Evolutionary conservation across 2,329 filamentous ascomycete genomes (phyloP).

Genomic region (Fusarium algeriense): DNA sequence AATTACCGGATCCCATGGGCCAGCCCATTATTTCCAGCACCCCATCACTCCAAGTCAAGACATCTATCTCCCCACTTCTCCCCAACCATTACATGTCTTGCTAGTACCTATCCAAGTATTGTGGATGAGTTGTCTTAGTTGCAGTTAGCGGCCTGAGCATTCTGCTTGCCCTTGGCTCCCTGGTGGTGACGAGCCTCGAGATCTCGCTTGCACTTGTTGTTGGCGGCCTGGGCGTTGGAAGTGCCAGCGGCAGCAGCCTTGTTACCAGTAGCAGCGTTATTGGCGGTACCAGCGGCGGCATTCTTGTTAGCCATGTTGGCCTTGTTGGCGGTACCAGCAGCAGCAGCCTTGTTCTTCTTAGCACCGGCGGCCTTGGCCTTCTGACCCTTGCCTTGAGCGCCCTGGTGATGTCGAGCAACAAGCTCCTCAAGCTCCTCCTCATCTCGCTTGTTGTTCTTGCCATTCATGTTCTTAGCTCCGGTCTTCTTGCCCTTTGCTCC

Average conservation of each 20-base stretch:
- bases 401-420: too few species aligned
- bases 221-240: neutral
- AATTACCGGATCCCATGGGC: slow-evolving; percentile 9
- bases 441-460: too few species aligned
- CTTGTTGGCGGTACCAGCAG: neutral
- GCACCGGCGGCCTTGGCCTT: too few species aligned
- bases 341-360: neutral
- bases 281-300: neutral
- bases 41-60: neutral
- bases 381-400: too few species aligned
- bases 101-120: rapidly evolving
- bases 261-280: neutral
- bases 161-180: slow-evolving; percentile 6
- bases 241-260: neutral
- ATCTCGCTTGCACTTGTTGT: slow-evolving; percentile 1
- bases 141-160: slow-evolving; percentile 10
- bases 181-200: slow-evolving; percentile 15
- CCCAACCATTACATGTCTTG: neutral
- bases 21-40: slow-evolving; percentile 1
- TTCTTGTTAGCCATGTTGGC: neutral
- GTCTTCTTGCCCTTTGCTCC: neutral
- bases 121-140: neutral
- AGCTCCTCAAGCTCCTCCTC: too few species aligned
- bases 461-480: too few species aligned
- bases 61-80: neutral